Conservation (phyloP, 768 basidiomycete species). For the Calocera cornea region DNA sequence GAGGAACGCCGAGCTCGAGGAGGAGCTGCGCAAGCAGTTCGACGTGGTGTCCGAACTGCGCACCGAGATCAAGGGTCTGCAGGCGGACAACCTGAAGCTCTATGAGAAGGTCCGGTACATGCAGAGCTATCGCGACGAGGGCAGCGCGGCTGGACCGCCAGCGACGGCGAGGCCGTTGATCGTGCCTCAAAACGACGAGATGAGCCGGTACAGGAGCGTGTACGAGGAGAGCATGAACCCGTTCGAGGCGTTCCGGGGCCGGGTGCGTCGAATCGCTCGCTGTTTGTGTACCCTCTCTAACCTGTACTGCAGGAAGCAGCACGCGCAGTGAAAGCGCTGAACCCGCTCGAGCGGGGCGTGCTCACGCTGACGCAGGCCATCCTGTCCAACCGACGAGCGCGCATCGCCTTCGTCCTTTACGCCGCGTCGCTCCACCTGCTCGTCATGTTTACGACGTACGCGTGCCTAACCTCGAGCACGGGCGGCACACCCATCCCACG, state of each 20-base stretch:
- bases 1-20: slow-evolving; percentile 92
- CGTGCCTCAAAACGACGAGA: slow-evolving; percentile 40
- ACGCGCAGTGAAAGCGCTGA: slow-evolving; percentile 80
- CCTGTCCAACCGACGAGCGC: slow-evolving; percentile 77
- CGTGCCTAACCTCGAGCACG: slow-evolving; percentile 34
- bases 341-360: slow-evolving; percentile 80
- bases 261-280: slow-evolving; percentile 43
- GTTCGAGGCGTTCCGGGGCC: slow-evolving; percentile 90
- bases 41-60: slow-evolving; percentile 90
- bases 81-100: slow-evolving; percentile 89
- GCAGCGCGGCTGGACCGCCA: slow-evolving; percentile 17
- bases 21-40: slow-evolving; percentile 94
- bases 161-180: slow-evolving; percentile 9
- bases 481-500: slow-evolving; percentile 4
- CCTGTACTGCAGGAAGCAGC: slow-evolving; percentile 64
- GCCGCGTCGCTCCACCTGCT: slow-evolving; percentile 67
- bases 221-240: slow-evolving; percentile 98
- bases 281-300: not conserved
- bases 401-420: slow-evolving; percentile 81
- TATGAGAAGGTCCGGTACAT: slow-evolving; percentile 99
- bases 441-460: slow-evolving; percentile 65
- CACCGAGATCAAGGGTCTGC: slow-evolving; percentile 77
- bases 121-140: slow-evolving; percentile 85
- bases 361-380: slow-evolving; percentile 73
- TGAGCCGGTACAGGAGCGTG: slow-evolving; percentile 76